Evolutionary conservation across 1,284 basidiomycete genomes (phyloP), one percentile per base, ranked within the genome.

Genomic region (Cryptococcus neoformans): DNA sequence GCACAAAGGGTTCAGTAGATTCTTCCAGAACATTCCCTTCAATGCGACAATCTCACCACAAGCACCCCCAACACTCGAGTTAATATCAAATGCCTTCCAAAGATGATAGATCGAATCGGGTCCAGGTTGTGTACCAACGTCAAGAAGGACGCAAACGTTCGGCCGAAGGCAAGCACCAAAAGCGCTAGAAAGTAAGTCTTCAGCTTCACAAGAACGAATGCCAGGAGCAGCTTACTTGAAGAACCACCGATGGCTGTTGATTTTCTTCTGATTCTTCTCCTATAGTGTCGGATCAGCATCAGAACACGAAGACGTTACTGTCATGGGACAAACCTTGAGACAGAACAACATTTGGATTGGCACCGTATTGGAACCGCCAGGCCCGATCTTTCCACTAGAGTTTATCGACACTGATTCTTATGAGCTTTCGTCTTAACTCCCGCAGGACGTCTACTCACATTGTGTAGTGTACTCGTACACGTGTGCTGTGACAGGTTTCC

Each of bases 41-140:
- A 92, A 80, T 1, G 92, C 91, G 34, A 94, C 90, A 54, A 96
- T 95, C 80, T 96, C 93, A n/a, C 93, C 93, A 70, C 92, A 96
- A 4, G 95, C 94, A 35, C 95, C 94, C 0, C 92, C 94, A 38
- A 96, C 91, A 63, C 95, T 94, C 35, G 88, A 90, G 77, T 96
- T 93, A 78, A 93, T 88, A 72, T 97, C 93, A 62, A 98, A 97
- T 4, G 91, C 88, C 78, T 97, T 96, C 94, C 94, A 97, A 9
- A 98, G 80, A 69, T 96, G 90, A 75, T 97, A 98, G 69, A 97
- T 94, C 14, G 85, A 87, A 46, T 87, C 90, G 7, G 88, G 85
- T 2, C 90, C 90, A 0, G 94, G 94, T 82, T 88, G 87, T 0
- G 94, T 98, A 1, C 94, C 95, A 17, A 96, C 93, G 68, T 98